These are phyloP conservation scores for Gonium pectorale DNA, from an alignment of 139 green algal genomes.

Conservation along the genomic window DNA sequence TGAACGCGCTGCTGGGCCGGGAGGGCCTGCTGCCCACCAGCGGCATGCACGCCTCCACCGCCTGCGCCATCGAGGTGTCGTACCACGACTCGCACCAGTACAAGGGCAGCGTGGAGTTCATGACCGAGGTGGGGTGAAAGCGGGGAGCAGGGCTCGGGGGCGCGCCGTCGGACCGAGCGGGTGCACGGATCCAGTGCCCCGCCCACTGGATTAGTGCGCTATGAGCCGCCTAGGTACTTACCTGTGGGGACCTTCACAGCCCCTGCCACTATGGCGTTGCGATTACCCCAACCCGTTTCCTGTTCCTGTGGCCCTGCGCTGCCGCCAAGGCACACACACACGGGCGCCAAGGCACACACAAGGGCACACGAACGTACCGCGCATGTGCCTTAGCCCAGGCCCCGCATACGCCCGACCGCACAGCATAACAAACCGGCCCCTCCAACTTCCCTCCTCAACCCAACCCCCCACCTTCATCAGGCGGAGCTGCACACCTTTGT, in stretches of 20 bases:
- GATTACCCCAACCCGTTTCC: neutral
- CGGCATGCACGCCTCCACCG: conserved; percentile 60
- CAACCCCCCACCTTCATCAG: neutral
- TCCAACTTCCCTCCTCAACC: neutral
- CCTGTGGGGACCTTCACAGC: neutral
- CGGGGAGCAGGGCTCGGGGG: neutral
- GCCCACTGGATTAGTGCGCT: neutral
- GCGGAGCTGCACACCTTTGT: conserved; percentile 44
- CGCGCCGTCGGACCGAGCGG: neutral
- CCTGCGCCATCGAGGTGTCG: conserved; percentile 40
- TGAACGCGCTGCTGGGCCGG: conserved; percentile 58
- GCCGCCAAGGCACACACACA: no score
- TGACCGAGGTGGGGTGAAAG: neutral
- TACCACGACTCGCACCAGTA: conserved; percentile 17
- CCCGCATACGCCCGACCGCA: no score
- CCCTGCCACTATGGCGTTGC: no score
- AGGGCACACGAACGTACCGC: no score
- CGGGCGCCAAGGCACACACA: no score
- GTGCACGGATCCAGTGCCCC: neutral
- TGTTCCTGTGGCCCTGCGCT: neutral
- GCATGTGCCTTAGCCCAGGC: neutral
- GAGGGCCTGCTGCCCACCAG: conserved; percentile 55
- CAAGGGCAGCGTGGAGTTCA: conserved; percentile 41
- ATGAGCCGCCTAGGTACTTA: neutral
- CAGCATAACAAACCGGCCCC: neutral